These are phyloP conservation scores for Eimeria acervulina DNA, from an alignment of 169 alveolate species.

Conservation along the genomic window DNA sequence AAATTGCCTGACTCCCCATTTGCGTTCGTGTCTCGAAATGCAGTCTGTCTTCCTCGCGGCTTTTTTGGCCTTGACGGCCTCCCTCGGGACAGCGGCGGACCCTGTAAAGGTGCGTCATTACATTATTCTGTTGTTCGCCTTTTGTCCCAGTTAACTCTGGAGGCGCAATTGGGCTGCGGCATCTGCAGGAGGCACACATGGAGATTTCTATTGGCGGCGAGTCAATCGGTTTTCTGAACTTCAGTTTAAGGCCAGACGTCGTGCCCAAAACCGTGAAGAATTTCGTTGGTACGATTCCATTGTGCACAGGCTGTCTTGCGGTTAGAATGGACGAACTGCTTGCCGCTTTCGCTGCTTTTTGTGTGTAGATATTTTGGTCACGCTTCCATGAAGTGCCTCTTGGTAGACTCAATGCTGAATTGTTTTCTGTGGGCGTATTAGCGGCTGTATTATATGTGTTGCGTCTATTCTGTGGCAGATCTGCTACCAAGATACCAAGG, in stretches of 20 bases:
- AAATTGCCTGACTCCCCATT: neutral
- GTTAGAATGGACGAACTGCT: neutral
- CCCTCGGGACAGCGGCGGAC: slow-evolving; percentile 34
- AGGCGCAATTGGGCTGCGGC: neutral
- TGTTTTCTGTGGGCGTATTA: neutral
- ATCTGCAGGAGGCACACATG: slow-evolving; percentile 88
- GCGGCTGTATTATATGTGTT: neutral
- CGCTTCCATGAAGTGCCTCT: neutral
- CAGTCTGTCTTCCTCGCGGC: slow-evolving; percentile 38
- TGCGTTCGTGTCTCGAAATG: neutral
- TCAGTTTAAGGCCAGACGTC: slow-evolving; percentile 91
- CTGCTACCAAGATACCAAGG: slow-evolving; percentile 92
- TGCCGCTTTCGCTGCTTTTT: neutral
- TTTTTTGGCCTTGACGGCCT: slow-evolving; percentile 23
- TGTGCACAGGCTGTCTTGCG: neutral
- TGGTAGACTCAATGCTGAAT: neutral
- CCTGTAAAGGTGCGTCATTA: slow-evolving; percentile 28
- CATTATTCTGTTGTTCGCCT: too few relatives aligned
- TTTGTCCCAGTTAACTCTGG: neutral
- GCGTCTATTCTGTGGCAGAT: neutral
- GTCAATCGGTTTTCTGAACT: slow-evolving; percentile 91
- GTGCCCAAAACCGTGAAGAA: slow-evolving; percentile 98
- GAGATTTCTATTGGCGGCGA: slow-evolving; percentile 91
- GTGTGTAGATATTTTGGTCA: neutral
- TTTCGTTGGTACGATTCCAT: slow-evolving; percentile 87